Evolutionary conservation across 345 rosid species (phyloP).

Genomic region (Balakata baccata): DNA sequence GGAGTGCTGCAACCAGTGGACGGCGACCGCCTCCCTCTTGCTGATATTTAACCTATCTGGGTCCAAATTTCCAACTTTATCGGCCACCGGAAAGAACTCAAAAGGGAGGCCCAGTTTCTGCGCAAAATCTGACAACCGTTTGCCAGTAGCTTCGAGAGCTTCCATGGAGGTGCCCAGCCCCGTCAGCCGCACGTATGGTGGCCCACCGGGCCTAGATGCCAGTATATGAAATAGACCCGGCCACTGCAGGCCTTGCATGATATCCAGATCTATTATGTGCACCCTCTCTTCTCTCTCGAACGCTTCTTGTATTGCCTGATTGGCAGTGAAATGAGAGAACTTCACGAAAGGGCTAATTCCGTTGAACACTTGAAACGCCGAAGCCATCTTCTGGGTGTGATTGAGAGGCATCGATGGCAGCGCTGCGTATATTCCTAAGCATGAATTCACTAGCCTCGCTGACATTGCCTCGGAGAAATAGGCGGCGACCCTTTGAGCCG

Average conservation of each 20-base stretch:
- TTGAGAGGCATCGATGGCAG: conserved; percentile 58
- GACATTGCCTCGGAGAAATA: conserved; percentile 99
- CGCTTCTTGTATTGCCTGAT: conserved; percentile 96
- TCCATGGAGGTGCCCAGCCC: conserved; percentile 89
- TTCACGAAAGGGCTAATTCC: conserved; percentile 95
- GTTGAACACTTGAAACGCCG: conserved; percentile 97
- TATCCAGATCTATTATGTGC: conserved; percentile 90
- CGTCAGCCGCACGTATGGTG: conserved; percentile 89
- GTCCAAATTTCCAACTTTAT: conserved; percentile 80
- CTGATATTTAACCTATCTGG: conserved; percentile 68
- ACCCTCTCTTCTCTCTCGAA: conserved; percentile 91
- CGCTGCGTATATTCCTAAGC: conserved; percentile 75
- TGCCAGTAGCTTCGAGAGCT: conserved; percentile 89
- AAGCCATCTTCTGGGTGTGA: conserved; percentile 70
- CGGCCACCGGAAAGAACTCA: conserved; percentile 81
- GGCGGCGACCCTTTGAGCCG: conserved; percentile 96
- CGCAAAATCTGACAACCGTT: conserved; percentile 84
- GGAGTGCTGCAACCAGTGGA: conserved; percentile 97
- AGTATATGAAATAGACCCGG: conserved; percentile 94
- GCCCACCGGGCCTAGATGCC: conserved; percentile 88
- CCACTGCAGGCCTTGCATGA: conserved; percentile 99
- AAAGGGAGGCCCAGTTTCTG: conserved; percentile 82
- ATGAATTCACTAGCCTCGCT: conserved; percentile 78
- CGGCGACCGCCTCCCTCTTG: conserved; percentile 92
- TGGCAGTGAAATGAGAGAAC: conserved; percentile 97